Conservation (phyloP, 2,329 filamentous ascomycete genomes). For the Scortechinia acanthostroma region DNA sequence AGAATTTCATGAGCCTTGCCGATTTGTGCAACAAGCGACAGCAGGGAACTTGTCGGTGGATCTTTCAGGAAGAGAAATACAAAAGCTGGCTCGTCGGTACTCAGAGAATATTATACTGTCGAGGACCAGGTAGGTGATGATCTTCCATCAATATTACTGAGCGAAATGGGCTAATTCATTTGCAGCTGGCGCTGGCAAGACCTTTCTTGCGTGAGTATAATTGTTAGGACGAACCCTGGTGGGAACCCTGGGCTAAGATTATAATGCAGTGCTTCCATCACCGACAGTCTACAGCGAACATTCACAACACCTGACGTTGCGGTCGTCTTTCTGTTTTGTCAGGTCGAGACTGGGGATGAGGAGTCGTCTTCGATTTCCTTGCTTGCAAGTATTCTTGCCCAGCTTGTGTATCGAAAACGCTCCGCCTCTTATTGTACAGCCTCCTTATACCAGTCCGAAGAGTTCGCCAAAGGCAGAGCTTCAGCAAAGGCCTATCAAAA, state of each 20-base stretch:
- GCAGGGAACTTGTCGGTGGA: slow-evolving; percentile 14
- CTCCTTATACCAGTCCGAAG: slow-evolving; percentile 13
- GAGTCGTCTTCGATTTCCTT: slow-evolving; percentile 9
- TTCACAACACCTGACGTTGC: slow-evolving; percentile 18
- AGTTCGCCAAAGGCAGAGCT: slow-evolving; percentile 9
- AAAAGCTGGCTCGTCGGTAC: slow-evolving; percentile 15
- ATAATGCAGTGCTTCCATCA: slow-evolving; percentile 12
- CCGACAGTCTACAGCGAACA: slow-evolving; percentile 14
- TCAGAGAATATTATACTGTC: slow-evolving; percentile 5
- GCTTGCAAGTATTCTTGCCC: slow-evolving; percentile 15
- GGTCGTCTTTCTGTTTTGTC: slow-evolving; percentile 15
- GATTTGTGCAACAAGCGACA: slow-evolving; percentile 16
- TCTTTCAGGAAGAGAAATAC: slow-evolving; percentile 12
- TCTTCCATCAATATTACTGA: slow-evolving; percentile 3
- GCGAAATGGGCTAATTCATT: background rate
- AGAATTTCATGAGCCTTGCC: slow-evolving; percentile 14
- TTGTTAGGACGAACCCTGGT: background rate
- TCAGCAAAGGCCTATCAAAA: slow-evolving; percentile 18
- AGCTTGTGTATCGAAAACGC: slow-evolving; percentile 17
- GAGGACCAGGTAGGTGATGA: background rate
- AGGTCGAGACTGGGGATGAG: slow-evolving; percentile 13
- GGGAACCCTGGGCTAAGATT: too few species aligned
- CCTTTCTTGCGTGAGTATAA: slow-evolving; percentile 16
- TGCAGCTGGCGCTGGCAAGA: slow-evolving; percentile 18
- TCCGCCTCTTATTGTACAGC: slow-evolving; percentile 12